Evolutionary conservation across 441 rosid species (phyloP), one percentile per base, ranked within the genome.

Genomic region (Erodium trifolium): DNA sequence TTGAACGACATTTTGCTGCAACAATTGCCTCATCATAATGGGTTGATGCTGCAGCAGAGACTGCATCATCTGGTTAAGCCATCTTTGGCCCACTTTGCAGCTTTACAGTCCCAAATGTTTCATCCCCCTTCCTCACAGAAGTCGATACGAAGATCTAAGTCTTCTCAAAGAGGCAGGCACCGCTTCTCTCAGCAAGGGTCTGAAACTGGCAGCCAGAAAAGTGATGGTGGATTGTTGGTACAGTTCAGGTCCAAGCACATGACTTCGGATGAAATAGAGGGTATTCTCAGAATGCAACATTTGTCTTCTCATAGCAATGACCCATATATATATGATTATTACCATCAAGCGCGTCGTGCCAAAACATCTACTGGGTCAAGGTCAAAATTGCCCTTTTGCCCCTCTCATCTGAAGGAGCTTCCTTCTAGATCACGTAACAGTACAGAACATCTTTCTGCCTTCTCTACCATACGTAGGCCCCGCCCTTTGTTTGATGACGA

Each of bases 231-330:
- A 23, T 23, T 23, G 14, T 76, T 81, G 71, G 70, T 83, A 72
- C 96, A 89, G 9, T 83, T 89, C 72, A 82, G 93, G 69, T 93
- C 99, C 68, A 93, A 93, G 83, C 76, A 91, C 78, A 93, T 93
- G 99, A 87, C 93, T 43, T 76, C 93, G 67, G 97, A 93, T 73
- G 99, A 93, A 79, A 89, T 93, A 1, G 98, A 91, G 84, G 87
- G 92, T 75, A 89, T 93, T 68, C 88, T 93, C 72, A 93, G 88
- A 78, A 87, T 93, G 95, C 97, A 93, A 84, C 99, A 89, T 79
- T 83, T 92, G 11, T 82, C 92, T 23, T 82, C 90, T 0, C 96
- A 91, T 81, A 78, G 88, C 72, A 91, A 71, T 68, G 97, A 91
- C 70, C 92, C 92, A 1, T 94, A 94, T 65, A 70, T 88, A 60